Conservation (phyloP, 2,329 filamentous ascomycete species). For the Amauroascus niger region DNA sequence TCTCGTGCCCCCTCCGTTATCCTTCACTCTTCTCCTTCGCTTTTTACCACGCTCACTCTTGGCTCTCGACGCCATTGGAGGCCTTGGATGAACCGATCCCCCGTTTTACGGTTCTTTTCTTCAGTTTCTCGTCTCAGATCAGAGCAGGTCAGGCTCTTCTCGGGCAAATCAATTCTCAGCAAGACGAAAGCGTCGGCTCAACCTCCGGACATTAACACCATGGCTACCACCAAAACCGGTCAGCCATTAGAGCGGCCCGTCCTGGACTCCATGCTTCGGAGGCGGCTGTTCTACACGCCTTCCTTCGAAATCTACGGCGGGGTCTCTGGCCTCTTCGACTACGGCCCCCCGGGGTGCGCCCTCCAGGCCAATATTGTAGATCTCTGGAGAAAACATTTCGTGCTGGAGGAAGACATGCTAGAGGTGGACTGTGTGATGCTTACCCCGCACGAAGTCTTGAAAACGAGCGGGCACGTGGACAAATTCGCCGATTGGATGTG, state of each 20-base stretch:
- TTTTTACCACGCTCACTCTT: neutral
- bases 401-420: constrained; percentile 88
- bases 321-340: constrained; percentile 83
- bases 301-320: constrained; percentile 86
- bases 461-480: constrained; percentile 93
- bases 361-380: constrained; percentile 83
- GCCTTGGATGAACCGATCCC: constrained; percentile 34
- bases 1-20: too few relatives aligned
- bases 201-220: constrained; percentile 28
- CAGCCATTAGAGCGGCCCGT: constrained; percentile 74
- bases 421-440: constrained; percentile 90
- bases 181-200: constrained; percentile 25
- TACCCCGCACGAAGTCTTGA: constrained; percentile 85
- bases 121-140: constrained; percentile 26
- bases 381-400: constrained; percentile 85
- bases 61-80: constrained; percentile 1
- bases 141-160: constrained; percentile 33
- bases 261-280: constrained; percentile 76
- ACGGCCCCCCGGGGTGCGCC: constrained; percentile 78
- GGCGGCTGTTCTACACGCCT: constrained; percentile 88
- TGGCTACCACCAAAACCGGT: constrained; percentile 73
- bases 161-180: constrained; percentile 29
- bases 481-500: constrained; percentile 99
- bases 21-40: neutral
- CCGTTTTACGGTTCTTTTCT: constrained; percentile 29